Conservation (phyloP, 208 protist genomes). For the Crithidia thermophila region DNA sequence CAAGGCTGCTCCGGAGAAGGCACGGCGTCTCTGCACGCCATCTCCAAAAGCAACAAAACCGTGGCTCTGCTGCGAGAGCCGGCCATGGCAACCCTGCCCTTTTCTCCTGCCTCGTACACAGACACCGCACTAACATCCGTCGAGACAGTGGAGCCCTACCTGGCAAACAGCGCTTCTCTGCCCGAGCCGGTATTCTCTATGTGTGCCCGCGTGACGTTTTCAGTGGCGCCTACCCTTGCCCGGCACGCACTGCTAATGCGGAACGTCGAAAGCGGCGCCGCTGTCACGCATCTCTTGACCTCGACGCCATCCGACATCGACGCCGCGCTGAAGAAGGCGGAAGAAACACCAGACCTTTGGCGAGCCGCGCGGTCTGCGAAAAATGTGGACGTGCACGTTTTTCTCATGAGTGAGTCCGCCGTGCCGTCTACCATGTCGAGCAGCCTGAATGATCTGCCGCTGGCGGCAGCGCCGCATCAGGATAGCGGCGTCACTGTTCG, state of each 20-base stretch:
- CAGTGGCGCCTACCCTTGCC: slow-evolving; percentile 1
- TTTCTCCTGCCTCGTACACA: slow-evolving; percentile 4
- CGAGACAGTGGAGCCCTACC: background rate
- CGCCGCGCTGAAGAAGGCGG: background rate
- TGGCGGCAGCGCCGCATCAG: background rate
- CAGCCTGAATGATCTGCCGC: slow-evolving; percentile 18
- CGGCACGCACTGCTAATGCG: slow-evolving; percentile 21
- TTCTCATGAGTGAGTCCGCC: slow-evolving; percentile 22
- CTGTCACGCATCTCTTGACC: slow-evolving; percentile 4
- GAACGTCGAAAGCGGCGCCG: background rate
- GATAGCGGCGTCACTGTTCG: slow-evolving; percentile 18
- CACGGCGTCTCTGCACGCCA: slow-evolving; percentile 1
- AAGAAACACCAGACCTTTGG: slow-evolving; percentile 6
- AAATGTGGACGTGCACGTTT: slow-evolving; percentile 22
- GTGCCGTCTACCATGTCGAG: slow-evolving; percentile 2
- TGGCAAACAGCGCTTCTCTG: background rate
- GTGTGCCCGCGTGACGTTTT: slow-evolving; percentile 21
- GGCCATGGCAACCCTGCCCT: slow-evolving; percentile 13
- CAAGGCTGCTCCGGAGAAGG: background rate
- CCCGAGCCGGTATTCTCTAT: background rate
- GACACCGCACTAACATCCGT: background rate
- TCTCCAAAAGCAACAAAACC: slow-evolving; percentile 3
- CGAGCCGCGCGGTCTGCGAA: background rate
- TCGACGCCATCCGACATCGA: background rate
- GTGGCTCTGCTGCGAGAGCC: slow-evolving; percentile 18